These are phyloP conservation scores for Aspergillus fructus DNA, from an alignment of 2,329 filamentous ascomycete species.

Conservation along the genomic window DNA sequence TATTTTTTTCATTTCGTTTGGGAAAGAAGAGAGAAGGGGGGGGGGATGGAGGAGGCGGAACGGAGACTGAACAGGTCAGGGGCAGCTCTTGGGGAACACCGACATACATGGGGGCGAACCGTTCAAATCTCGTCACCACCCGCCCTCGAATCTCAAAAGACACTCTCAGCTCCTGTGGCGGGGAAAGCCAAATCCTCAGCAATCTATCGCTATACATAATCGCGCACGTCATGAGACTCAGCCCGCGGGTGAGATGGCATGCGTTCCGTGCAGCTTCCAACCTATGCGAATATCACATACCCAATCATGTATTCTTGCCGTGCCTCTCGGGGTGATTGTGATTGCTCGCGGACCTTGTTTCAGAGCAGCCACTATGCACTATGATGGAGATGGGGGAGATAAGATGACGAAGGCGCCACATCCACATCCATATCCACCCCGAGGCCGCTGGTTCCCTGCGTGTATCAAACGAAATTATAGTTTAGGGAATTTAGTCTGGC, in stretches of 20 bases:
- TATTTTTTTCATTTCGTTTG: background rate
- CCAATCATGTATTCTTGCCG: background rate
- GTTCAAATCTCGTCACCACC: background rate
- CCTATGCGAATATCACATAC: background rate
- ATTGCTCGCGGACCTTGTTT: background rate
- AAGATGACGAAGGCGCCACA: background rate
- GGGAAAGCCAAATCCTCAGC: background rate
- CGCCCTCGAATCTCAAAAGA: background rate
- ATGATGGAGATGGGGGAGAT: background rate
- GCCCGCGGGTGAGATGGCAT: slow-evolving; percentile 1
- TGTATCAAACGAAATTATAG: background rate
- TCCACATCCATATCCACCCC: background rate
- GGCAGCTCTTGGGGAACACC: background rate
- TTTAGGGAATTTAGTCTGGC: slow-evolving; percentile 3
- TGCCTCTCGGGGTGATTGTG: background rate
- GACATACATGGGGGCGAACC: background rate
- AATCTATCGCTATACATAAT: slow-evolving; percentile 1
- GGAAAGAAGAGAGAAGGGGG: background rate
- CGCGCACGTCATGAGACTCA: slow-evolving; percentile 13
- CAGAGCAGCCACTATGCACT: background rate
- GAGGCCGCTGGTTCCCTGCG: background rate
- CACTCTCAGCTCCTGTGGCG: slow-evolving; percentile 11
- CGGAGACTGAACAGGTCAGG: slow-evolving; percentile 9
- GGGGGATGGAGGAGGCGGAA: background rate
- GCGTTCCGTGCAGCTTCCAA: slow-evolving; percentile 1